A percentile compares a stretch with the other conserved stretches of the same genome.
These are phyloP conservation scores for Gracilaria gracilis DNA, from an alignment of 23 red algal species.

Conservation along the genomic window DNA sequence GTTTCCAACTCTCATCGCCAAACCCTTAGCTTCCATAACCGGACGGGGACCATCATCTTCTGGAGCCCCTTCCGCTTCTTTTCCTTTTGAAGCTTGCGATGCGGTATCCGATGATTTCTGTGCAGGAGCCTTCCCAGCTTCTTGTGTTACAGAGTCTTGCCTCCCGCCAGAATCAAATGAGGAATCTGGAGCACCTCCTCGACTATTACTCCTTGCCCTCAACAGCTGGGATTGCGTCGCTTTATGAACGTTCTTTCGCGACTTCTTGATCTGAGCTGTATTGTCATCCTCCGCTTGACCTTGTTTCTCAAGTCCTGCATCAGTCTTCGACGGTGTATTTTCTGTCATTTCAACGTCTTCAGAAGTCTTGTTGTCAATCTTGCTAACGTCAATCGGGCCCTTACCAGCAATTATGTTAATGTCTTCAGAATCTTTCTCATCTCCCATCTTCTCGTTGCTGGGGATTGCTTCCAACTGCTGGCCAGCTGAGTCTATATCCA, in stretches of 20 bases:
- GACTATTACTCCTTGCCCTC: neutral
- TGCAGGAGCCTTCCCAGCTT: neutral
- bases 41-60: constrained; percentile 45
- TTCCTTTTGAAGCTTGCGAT: neutral
- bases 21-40: constrained; percentile 40
- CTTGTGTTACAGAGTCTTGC: neutral
- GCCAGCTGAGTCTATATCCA: neutral
- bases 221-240: neutral
- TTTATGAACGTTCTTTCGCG: neutral
- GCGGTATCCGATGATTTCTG: neutral
- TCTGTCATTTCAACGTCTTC: constrained; percentile 2
- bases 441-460: neutral
- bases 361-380: no score
- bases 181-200: neutral
- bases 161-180: constrained; percentile 22
- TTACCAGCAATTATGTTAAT: neutral
- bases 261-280: neutral
- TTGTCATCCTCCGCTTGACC: neutral
- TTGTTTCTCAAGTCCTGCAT: neutral
- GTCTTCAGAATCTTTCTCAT: neutral
- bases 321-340: neutral
- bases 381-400: neutral
- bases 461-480: neutral
- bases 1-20: constrained; percentile 52
- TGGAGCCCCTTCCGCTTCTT: neutral